These are phyloP conservation scores for Fusarium sp. DNA, from an alignment of 2,329 filamentous ascomycete genomes.

Conservation along the genomic window DNA sequence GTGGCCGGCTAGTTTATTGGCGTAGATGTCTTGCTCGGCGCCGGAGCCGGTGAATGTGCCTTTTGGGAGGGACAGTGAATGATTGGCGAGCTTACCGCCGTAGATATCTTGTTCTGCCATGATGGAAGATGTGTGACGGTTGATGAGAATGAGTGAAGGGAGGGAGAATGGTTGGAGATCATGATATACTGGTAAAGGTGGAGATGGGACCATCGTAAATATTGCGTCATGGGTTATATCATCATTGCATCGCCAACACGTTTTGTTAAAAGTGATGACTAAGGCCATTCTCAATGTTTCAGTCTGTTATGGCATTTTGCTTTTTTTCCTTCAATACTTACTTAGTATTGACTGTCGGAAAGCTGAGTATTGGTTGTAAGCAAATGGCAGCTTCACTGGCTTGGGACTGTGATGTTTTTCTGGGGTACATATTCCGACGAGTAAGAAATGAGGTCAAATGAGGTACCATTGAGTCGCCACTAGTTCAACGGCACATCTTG, in stretches of 20 bases:
- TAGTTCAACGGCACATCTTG: background rate
- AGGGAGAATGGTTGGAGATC: background rate
- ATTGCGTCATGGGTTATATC: constrained; percentile 28
- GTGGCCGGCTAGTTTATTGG: background rate
- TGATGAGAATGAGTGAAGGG: rapidly evolving
- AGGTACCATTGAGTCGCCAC: too few relatives aligned
- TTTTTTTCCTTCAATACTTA: too few relatives aligned
- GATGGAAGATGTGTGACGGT: background rate
- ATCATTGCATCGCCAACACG: constrained; percentile 9
- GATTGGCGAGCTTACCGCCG: background rate
- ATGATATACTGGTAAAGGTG: constrained; percentile 3
- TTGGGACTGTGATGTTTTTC: background rate
- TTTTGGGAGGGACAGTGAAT: background rate
- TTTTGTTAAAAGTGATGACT: background rate
- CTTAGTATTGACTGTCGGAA: too few relatives aligned
- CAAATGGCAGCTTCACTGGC: too few relatives aligned
- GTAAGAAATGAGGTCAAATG: background rate
- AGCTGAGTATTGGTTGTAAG: too few relatives aligned
- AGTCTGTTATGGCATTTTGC: too few relatives aligned
- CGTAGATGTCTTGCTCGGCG: constrained; percentile 9
- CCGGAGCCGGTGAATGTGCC: background rate
- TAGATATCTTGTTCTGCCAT: constrained; percentile 18
- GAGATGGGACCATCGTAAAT: constrained; percentile 10
- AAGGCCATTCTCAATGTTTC: rapidly evolving
- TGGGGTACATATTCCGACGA: background rate